A percentile compares a stretch with the other conserved stretches of the same genome.
Conservation (phyloP, 345 rosid species). For the Adansonia digitata region DNA sequence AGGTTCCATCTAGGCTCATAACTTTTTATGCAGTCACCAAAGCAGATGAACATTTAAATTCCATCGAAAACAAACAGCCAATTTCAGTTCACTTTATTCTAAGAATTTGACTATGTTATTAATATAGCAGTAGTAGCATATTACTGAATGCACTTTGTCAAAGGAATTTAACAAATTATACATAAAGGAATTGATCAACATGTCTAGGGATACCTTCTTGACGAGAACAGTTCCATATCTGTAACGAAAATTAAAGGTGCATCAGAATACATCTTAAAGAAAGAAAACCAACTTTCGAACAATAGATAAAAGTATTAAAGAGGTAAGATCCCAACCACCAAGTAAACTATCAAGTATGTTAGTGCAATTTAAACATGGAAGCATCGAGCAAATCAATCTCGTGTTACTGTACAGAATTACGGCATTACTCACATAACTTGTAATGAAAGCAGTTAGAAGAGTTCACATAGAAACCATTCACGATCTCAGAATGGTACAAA, state of each 20-base stretch:
- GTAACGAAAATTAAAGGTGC: constrained; percentile 26
- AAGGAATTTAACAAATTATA: background rate
- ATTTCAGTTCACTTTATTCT: background rate
- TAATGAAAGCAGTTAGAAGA: background rate
- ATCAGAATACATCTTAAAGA: constrained; percentile 20
- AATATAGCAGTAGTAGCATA: background rate
- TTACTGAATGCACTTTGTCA: background rate
- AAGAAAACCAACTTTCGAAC: background rate
- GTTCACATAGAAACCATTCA: background rate
- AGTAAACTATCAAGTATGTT: background rate
- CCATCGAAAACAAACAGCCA: constrained; percentile 2
- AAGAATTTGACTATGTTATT: background rate
- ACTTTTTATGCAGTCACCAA: background rate
- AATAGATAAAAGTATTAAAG: background rate
- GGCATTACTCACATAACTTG: no score
- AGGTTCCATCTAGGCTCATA: background rate
- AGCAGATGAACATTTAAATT: background rate
- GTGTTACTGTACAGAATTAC: background rate
- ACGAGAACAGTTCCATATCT: constrained; percentile 98
- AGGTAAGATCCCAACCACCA: background rate
- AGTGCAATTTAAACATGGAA: background rate
- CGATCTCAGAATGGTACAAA: background rate
- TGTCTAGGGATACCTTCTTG: constrained; percentile 61
- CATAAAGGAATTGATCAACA: background rate
- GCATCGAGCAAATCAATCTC: background rate